These are phyloP conservation scores for Globisporangium megalacanthum DNA, from an alignment of 352 stramenopile species.

Conservation along the genomic window DNA sequence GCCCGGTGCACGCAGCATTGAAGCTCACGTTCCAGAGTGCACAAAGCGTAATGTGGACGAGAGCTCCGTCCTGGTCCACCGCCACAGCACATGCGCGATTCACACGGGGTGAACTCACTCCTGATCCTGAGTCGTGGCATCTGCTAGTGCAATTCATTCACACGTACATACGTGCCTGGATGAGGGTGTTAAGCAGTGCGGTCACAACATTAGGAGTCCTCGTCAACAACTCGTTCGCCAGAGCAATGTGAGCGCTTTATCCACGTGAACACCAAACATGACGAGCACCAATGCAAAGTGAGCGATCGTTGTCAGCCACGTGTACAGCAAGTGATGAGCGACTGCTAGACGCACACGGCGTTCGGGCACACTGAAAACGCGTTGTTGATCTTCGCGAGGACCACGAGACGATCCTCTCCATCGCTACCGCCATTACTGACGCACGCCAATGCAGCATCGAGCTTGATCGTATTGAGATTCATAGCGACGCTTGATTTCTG, in stretches of 20 bases:
- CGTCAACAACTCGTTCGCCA: slow-evolving; percentile 6
- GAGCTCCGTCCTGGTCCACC: slow-evolving; percentile 9
- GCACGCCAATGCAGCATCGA: too few species aligned
- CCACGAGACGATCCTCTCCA: background rate
- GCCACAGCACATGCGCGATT: background rate
- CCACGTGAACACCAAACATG: background rate
- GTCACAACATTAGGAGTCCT: background rate
- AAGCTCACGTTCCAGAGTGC: slow-evolving; percentile 17
- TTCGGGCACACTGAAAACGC: slow-evolving; percentile 9
- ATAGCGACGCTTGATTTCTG: too few species aligned
- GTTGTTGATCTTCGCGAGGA: slow-evolving; percentile 12
- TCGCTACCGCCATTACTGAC: background rate
- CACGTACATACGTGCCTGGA: background rate
- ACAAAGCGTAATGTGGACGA: slow-evolving; percentile 15
- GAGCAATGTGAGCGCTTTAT: slow-evolving; percentile 7
- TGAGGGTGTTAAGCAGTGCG: background rate
- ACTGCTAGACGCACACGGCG: slow-evolving; percentile 8
- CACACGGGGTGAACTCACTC: background rate
- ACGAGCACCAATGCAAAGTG: too few species aligned
- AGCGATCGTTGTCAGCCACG: background rate
- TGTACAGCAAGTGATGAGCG: background rate
- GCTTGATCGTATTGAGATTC: too few species aligned
- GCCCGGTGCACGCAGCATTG: background rate
- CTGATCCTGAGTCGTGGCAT: background rate
- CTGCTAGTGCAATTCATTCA: too few species aligned